These are phyloP conservation scores for Danielia reshetovae DNA, from an alignment of 805 yeast genomes.

Conservation along the genomic window DNA sequence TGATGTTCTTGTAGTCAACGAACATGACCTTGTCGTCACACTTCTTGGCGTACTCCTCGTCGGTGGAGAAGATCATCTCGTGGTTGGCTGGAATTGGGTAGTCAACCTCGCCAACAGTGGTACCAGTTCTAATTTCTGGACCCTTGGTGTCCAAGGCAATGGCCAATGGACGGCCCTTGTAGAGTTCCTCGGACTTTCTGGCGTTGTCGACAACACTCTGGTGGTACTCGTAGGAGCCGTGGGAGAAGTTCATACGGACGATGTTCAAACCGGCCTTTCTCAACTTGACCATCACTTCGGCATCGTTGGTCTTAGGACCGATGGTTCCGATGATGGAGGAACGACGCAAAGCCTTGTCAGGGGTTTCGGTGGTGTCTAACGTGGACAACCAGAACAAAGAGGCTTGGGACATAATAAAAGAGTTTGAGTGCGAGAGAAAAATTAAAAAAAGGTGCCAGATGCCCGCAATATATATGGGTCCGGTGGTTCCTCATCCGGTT, in stretches of 20 bases:
- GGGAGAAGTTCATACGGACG: slow-evolving; percentile 98
- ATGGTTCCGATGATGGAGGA: slow-evolving; percentile 97
- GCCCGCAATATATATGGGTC: slow-evolving; percentile 9
- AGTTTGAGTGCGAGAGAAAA: slow-evolving; percentile 4
- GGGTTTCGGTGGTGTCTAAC: slow-evolving; percentile 68
- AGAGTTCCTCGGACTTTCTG: slow-evolving; percentile 85
- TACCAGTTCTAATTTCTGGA: slow-evolving; percentile 99
- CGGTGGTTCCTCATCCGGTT: slow-evolving; percentile 15
- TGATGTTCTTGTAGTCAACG: slow-evolving; percentile 93
- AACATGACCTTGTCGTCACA: slow-evolving; percentile 82
- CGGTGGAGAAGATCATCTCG: slow-evolving; percentile 91
- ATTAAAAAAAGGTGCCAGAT: slow-evolving; percentile 7
- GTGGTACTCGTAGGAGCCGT: slow-evolving; percentile 97
- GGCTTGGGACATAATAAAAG: slow-evolving; percentile 36
- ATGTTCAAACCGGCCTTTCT: slow-evolving; percentile 98
- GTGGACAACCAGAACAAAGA: slow-evolving; percentile 77
- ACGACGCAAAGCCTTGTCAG: slow-evolving; percentile 81
- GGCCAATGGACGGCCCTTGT: slow-evolving; percentile 95
- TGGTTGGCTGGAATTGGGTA: slow-evolving; percentile 81
- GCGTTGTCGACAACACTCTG: slow-evolving; percentile 95
- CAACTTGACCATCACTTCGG: slow-evolving; percentile 76
- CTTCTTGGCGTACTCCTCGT: slow-evolving; percentile 65
- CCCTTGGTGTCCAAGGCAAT: slow-evolving; percentile 99
- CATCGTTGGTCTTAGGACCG: slow-evolving; percentile 96
- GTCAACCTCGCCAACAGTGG: slow-evolving; percentile 76